A percentile compares a stretch with the other conserved stretches of the same genome.
Conservation (phyloP, 345 rosid genomes). For the Lenwebbia sp. region DNA sequence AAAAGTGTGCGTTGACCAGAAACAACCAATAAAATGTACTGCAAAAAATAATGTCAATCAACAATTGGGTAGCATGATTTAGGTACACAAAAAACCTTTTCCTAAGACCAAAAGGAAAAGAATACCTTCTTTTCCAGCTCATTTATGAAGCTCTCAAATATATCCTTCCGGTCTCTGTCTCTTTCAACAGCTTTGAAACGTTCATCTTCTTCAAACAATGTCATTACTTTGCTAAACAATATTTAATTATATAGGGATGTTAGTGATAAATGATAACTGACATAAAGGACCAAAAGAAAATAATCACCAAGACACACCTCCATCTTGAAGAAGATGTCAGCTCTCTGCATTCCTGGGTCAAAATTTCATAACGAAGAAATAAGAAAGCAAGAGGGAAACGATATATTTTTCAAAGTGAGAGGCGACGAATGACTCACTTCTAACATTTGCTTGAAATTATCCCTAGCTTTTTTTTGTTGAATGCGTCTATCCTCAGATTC, state of each 20-base stretch:
- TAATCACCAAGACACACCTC: slow-evolving; percentile 51
- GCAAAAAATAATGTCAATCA: neutral
- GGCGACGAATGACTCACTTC: slow-evolving; percentile 38
- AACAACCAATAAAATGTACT: neutral
- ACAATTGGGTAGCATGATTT: neutral
- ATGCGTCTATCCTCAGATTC: slow-evolving; percentile 73
- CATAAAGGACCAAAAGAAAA: neutral
- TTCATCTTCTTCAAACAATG: slow-evolving; percentile 72
- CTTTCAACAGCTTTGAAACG: slow-evolving; percentile 82
- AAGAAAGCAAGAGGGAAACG: neutral
- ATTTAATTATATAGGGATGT: neutral
- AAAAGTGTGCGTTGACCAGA: neutral
- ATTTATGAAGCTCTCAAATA: slow-evolving; percentile 57
- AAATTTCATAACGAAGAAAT: neutral
- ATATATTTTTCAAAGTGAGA: neutral
- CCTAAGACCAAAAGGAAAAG: neutral
- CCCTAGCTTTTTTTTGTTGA: slow-evolving; percentile 66
- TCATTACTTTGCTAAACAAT: slow-evolving; percentile 60
- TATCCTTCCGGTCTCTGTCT: slow-evolving; percentile 83
- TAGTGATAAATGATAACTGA: neutral
- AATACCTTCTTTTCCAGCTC: slow-evolving; percentile 69
- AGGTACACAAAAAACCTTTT: neutral
- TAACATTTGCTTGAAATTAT: slow-evolving; percentile 75
- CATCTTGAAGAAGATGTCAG: slow-evolving; percentile 69
- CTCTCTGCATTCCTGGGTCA: slow-evolving; percentile 61